These are phyloP conservation scores for Rhodotorula mucilaginosa DNA, from an alignment of 1,284 basidiomycete genomes.

Conservation along the genomic window DNA sequence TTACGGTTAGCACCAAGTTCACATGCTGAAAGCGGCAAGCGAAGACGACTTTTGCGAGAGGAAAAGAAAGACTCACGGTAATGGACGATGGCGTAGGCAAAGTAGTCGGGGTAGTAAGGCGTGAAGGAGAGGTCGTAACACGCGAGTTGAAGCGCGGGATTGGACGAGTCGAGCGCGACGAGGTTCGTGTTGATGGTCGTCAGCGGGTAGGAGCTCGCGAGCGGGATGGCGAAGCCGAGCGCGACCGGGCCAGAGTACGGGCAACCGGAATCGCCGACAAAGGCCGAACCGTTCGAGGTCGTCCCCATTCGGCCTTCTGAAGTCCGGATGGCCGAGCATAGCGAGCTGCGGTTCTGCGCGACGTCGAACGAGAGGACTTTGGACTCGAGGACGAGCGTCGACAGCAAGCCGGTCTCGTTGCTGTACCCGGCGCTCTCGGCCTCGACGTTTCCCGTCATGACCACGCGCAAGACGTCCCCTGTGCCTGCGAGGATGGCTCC, in stretches of 20 bases:
- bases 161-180: conserved; percentile 77
- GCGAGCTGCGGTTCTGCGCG: conserved; percentile 65
- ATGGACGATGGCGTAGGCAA: conserved; percentile 71
- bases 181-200: conserved; percentile 80
- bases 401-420: conserved; percentile 36
- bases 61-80: conserved; percentile 52
- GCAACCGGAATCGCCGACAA: conserved; percentile 35
- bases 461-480: conserved; percentile 38
- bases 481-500: conserved; percentile 27
- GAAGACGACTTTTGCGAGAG: not conserved
- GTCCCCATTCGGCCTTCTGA: conserved; percentile 48
- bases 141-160: conserved; percentile 63
- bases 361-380: conserved; percentile 72
- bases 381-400: conserved; percentile 51
- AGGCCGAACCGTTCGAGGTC: conserved; percentile 33
- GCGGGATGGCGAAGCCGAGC: conserved; percentile 71
- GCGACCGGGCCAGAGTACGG: conserved; percentile 55
- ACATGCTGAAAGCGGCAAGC: no score
- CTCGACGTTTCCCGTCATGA: conserved; percentile 35
- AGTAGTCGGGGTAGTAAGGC: conserved; percentile 64
- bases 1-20: no score
- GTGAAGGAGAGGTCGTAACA: conserved; percentile 79
- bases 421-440: conserved; percentile 37
- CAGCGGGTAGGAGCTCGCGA: conserved; percentile 67
- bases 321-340: conserved; percentile 72